A percentile compares a stretch with the other conserved stretches of the same genome.
Conservation (phyloP, 1,139 yeast genomes). For the Suhomyces choctaworum region DNA sequence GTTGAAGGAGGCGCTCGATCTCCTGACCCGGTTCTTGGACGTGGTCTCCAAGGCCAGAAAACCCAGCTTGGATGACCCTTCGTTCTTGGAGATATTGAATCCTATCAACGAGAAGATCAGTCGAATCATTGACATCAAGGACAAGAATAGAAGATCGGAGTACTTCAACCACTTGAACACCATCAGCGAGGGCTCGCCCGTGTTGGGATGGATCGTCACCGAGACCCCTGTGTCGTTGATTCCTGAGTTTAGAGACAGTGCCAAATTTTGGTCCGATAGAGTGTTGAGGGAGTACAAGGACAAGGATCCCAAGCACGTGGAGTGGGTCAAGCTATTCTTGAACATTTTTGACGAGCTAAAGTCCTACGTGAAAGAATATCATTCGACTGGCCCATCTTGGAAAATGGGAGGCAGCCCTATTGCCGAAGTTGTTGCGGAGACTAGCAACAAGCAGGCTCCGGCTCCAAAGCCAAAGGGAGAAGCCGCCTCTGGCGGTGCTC, state of each 20-base stretch:
- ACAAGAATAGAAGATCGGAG: conserved; percentile 67
- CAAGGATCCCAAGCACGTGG: conserved; percentile 61
- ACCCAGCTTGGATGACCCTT: conserved; percentile 59
- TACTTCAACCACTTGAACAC: conserved; percentile 74
- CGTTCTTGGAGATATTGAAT: conserved; percentile 55
- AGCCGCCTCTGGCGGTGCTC: conserved; percentile 52
- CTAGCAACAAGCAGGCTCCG: conserved; percentile 24
- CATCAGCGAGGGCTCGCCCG: conserved; percentile 85
- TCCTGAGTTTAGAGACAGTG: conserved; percentile 84
- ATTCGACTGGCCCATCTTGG: conserved; percentile 84
- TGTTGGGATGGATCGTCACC: conserved; percentile 85
- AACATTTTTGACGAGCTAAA: conserved; percentile 67
- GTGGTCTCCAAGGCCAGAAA: conserved; percentile 62
- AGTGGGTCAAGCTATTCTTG: conserved; percentile 76
- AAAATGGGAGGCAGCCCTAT: conserved; percentile 48
- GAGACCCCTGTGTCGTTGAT: conserved; percentile 71
- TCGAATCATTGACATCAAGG: conserved; percentile 64
- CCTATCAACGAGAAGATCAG: conserved; percentile 69
- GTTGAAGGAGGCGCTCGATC: conserved; percentile 59
- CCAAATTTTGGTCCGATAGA: conserved; percentile 92
- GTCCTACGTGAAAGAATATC: conserved; percentile 71
- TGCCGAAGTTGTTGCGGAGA: conserved; percentile 29
- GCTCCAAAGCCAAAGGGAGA: conserved; percentile 21
- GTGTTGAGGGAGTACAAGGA: conserved; percentile 82
- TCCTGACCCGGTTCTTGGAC: conserved; percentile 57